These are phyloP conservation scores for Ustilago curta DNA, from an alignment of 1,284 basidiomycete genomes.

Conservation along the genomic window DNA sequence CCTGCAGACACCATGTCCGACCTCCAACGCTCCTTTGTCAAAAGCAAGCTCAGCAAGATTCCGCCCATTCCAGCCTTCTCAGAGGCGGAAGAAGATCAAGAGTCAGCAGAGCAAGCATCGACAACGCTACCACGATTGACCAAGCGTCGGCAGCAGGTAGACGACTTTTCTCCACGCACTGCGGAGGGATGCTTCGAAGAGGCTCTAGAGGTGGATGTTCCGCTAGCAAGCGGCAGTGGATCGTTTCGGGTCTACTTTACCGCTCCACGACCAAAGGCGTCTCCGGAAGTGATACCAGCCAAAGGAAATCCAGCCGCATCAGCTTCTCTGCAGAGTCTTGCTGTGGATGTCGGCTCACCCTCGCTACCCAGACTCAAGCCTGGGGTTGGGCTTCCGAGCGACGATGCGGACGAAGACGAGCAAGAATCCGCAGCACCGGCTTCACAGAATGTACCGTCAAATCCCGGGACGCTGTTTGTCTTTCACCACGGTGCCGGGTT, in stretches of 20 bases:
- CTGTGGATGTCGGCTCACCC: slow-evolving; percentile 16
- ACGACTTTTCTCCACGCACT: slow-evolving; percentile 50
- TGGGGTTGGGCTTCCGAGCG: slow-evolving; percentile 58
- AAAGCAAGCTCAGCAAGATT: slow-evolving; percentile 42
- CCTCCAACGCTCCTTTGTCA: slow-evolving; percentile 44
- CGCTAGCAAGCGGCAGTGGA: slow-evolving; percentile 21
- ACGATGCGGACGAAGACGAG: slow-evolving; percentile 66
- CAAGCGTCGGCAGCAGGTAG: slow-evolving; percentile 10
- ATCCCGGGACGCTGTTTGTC: slow-evolving; percentile 79
- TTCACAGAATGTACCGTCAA: slow-evolving; percentile 17
- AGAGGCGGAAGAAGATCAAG: slow-evolving; percentile 17
- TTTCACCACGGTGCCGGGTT: slow-evolving; percentile 96
- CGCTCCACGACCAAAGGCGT: slow-evolving; percentile 41
- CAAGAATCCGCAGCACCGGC: slow-evolving; percentile 64
- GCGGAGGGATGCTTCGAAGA: slow-evolving; percentile 63
- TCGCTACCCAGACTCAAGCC: slow-evolving; percentile 22
- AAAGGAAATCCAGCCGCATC: neutral
- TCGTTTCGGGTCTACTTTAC: slow-evolving; percentile 71
- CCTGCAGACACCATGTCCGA: slow-evolving; percentile 32
- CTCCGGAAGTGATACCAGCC: neutral
- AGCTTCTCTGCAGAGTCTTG: slow-evolving; percentile 14
- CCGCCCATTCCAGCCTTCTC: slow-evolving; percentile 46
- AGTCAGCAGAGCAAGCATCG: slow-evolving; percentile 13
- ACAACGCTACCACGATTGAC: neutral
- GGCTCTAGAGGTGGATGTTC: slow-evolving; percentile 64